Percentiles rank a stretch among this genome's conserved stretches.
Evolutionary conservation across 176 grass and related monocot genomes (phyloP).

Genomic region (Oryza meridionalis): DNA sequence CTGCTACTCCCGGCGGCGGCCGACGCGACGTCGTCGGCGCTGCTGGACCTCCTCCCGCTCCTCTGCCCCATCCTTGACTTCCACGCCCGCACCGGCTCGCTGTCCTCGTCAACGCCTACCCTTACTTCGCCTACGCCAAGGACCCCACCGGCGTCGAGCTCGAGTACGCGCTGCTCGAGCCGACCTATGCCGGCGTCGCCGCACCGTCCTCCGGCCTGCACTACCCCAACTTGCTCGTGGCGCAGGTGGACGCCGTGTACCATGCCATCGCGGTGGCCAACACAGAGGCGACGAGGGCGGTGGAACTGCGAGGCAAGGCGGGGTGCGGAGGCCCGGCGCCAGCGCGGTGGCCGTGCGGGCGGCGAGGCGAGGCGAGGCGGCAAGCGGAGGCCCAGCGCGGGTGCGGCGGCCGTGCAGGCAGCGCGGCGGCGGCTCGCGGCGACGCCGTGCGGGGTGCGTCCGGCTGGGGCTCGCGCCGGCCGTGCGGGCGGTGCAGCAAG

Average conservation of each 20-base stretch:
- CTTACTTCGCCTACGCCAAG: constrained; percentile 71
- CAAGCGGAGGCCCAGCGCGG: too few relatives aligned
- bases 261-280: constrained; percentile 65
- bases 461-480: too few relatives aligned
- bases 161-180: constrained; percentile 62
- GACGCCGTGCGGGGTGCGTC: too few relatives aligned
- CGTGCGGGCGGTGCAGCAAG: too few relatives aligned
- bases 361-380: too few relatives aligned
- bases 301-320: not conserved
- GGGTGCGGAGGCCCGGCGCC: constrained; percentile 26
- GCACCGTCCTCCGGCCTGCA: constrained; percentile 50
- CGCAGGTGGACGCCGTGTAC: constrained; percentile 79
- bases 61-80: constrained; percentile 75
- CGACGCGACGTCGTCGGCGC: constrained; percentile 48
- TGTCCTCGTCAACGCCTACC: constrained; percentile 83
- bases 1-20: constrained; percentile 22
- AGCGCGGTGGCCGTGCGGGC: too few relatives aligned
- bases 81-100: constrained; percentile 59
- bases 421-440: too few relatives aligned
- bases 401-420: too few relatives aligned
- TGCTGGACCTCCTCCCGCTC: constrained; percentile 54
- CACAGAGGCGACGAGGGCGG: constrained; percentile 30
- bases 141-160: constrained; percentile 59
- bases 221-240: constrained; percentile 65
- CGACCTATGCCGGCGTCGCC: constrained; percentile 32